Evolutionary conservation across 225 moss, liverwort and hornwort species (phyloP).

Genomic region (Marchantia polymorpha): DNA sequence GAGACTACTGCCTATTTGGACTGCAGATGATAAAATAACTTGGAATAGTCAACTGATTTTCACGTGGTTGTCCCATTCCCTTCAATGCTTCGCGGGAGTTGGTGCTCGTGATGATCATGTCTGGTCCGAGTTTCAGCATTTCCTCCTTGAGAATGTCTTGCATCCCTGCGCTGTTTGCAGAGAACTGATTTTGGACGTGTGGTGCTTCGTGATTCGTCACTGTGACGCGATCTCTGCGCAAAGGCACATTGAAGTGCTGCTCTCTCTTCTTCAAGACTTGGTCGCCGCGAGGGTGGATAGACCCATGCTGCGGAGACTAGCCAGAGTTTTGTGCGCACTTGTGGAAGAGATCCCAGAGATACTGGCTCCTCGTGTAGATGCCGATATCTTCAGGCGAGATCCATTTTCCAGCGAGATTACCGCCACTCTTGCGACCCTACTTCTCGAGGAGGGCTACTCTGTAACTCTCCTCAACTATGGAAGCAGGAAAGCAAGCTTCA

Average conservation of each 20-base stretch:
- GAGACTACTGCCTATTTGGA: conserved; percentile 45
- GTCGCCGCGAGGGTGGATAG: conserved; percentile 37
- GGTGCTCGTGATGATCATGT: conserved; percentile 46
- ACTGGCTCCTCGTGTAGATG: conserved; percentile 53
- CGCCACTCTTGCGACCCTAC: conserved; percentile 47
- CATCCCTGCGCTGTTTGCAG: conserved; percentile 71
- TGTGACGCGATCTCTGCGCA: conserved; percentile 52
- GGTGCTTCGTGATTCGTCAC: conserved; percentile 64
- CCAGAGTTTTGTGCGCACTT: conserved; percentile 57
- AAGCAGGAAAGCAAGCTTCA: conserved; percentile 32
- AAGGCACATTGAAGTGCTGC: conserved; percentile 51
- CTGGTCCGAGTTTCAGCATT: conserved; percentile 64
- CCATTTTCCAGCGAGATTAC: conserved; percentile 50
- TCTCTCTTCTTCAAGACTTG: conserved; percentile 60
- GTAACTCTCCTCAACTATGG: conserved; percentile 42
- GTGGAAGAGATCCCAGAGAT: conserved; percentile 53
- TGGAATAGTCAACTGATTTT: conserved; percentile 64
- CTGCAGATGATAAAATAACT: conserved; percentile 30
- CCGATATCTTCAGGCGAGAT: conserved; percentile 49
- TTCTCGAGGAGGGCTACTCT: conserved; percentile 66
- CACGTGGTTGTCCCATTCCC: conserved; percentile 54
- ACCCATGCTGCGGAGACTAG: conserved; percentile 54
- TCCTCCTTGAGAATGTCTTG: conserved; percentile 57
- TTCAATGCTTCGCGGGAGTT: conserved; percentile 52
- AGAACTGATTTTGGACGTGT: conserved; percentile 67